phyloP scores from a whole-genome alignment of 2,329 filamentous ascomycete genomes.

The Lasiodiplodia theobromae region DNA sequence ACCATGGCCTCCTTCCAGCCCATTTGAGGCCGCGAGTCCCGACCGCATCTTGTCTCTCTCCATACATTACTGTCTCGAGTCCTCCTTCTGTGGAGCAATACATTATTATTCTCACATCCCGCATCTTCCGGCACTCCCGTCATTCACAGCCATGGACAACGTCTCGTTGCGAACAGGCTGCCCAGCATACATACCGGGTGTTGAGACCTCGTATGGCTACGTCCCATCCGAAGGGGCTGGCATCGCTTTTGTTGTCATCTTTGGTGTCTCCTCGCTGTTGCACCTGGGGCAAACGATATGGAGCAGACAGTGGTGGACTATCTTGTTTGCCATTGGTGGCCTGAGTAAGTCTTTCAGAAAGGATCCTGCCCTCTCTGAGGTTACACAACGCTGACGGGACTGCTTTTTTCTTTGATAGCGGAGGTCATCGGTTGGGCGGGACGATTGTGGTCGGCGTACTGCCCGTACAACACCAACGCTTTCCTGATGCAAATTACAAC shows the following conservation, averaged over 20 bases:
- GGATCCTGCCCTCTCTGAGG: background rate
- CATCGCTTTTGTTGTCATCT: constrained; percentile 17
- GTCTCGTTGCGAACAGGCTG: background rate
- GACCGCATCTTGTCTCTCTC: background rate
- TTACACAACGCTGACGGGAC: background rate
- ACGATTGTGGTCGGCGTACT: constrained; percentile 57
- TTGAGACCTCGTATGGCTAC: constrained; percentile 12
- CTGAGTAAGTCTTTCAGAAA: constrained; percentile 26
- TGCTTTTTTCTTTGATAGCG: constrained; percentile 33
- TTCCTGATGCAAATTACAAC: constrained; percentile 61
- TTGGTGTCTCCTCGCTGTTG: constrained; percentile 7
- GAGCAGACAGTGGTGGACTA: constrained; percentile 16
- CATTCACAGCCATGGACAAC: background rate
- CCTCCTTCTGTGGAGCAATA: background rate
- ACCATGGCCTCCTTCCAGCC: background rate
- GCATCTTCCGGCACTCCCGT: background rate
- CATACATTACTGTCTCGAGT: background rate
- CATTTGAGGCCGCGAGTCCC: background rate
- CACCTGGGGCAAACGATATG: constrained; percentile 8
- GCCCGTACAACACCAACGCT: constrained; percentile 57
- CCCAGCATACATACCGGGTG: background rate
- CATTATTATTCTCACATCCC: background rate
- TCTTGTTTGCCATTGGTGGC: constrained; percentile 31
- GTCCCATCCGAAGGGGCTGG: constrained; percentile 23
- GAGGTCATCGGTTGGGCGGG: constrained; percentile 59